Evolutionary conservation across 2,329 filamentous ascomycete species (phyloP).

Genomic region (Hypoxylon sp.): DNA sequence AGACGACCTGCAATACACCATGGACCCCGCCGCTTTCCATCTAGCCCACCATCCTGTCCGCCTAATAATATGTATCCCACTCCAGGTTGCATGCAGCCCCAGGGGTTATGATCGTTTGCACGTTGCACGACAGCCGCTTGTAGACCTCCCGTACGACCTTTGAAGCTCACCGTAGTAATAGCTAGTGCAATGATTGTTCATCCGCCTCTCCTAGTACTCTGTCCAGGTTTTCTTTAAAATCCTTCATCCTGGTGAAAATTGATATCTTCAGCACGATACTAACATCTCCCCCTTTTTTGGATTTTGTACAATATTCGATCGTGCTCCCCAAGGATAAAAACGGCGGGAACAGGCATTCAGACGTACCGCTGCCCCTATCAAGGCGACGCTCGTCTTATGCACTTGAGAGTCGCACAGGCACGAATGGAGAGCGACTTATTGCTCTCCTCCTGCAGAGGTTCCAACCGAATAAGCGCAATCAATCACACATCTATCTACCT

Average conservation of each 20-base stretch:
- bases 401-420: slow-evolving; percentile 32
- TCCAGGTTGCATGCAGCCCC: slow-evolving; percentile 34
- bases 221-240: slow-evolving; percentile 36
- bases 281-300: slow-evolving; percentile 20
- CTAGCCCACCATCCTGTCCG: slow-evolving; percentile 31
- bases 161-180: slow-evolving; percentile 36
- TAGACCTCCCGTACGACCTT: slow-evolving; percentile 42
- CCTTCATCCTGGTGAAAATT: slow-evolving; percentile 33
- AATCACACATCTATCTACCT: slow-evolving; percentile 37
- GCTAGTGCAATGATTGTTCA: slow-evolving; percentile 18
- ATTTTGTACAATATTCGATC: slow-evolving; percentile 7
- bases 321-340: slow-evolving; percentile 11
- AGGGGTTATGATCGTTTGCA: slow-evolving; percentile 42
- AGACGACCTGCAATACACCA: slow-evolving; percentile 35
- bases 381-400: slow-evolving; percentile 20
- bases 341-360: not conserved
- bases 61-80: slow-evolving; percentile 34
- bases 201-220: slow-evolving; percentile 18
- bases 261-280: slow-evolving; percentile 21
- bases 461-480: slow-evolving; percentile 33
- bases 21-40: slow-evolving; percentile 37
- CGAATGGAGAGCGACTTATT: slow-evolving; percentile 27
- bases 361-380: slow-evolving; percentile 5
- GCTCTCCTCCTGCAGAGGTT: slow-evolving; percentile 19
- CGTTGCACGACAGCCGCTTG: slow-evolving; percentile 43